A percentile compares a stretch with the other conserved stretches of the same genome.
phyloP scores from a whole-genome alignment of 768 basidiomycete genomes.

The Amanita muscaria region DNA sequence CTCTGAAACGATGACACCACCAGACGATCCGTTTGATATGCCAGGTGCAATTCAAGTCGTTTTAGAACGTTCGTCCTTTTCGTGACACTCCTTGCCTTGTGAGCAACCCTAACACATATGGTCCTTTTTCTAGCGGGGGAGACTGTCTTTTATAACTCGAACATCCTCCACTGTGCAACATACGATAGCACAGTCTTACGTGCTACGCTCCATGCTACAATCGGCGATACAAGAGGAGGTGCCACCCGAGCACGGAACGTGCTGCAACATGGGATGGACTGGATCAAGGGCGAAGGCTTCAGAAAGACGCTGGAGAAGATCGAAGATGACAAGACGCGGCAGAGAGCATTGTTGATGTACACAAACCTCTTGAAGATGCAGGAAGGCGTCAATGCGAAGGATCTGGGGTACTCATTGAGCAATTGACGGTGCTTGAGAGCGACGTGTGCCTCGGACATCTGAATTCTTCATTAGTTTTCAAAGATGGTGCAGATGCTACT shows the following conservation, averaged over 20 bases:
- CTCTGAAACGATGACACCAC: conserved; percentile 43
- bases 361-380: conserved; percentile 50
- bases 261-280: conserved; percentile 63
- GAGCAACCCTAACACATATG: too few species aligned
- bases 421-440: too few species aligned
- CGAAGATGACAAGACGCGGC: not conserved
- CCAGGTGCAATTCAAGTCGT: conserved; percentile 51
- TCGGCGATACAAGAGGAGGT: conserved; percentile 58
- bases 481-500: too few species aligned
- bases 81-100: not conserved
- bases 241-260: conserved; percentile 58
- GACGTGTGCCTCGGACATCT: too few species aligned
- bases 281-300: conserved; percentile 56
- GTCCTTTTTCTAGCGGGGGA: conserved; percentile 44
- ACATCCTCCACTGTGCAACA: conserved; percentile 66
- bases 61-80: conserved; percentile 39
- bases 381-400: conserved; percentile 22
- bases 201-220: conserved; percentile 62
- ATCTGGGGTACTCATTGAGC: conserved; percentile 48
- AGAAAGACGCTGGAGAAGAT: conserved; percentile 30
- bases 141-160: conserved; percentile 73
- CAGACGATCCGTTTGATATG: conserved; percentile 56
- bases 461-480: too few species aligned
- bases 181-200: conserved; percentile 44
- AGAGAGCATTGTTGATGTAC: conserved; percentile 45